Base-by-base conservation (phyloP, 192 early-diverging fungal species). In the Entomortierella chlamydospora region DNA sequence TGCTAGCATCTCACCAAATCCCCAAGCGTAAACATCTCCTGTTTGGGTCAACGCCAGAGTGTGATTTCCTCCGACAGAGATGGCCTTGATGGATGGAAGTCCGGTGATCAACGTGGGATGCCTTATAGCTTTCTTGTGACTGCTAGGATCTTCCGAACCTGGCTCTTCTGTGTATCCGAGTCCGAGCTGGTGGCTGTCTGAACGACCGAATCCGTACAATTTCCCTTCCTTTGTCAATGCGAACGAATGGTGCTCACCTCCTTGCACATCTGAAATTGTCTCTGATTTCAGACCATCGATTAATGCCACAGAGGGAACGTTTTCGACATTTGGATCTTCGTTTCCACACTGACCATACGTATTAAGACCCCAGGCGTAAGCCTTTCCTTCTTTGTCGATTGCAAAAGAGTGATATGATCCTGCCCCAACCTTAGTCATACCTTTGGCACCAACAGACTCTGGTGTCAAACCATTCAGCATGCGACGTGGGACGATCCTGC, bases 281-380 rank as follows among this genome's bases (percentile, higher is more conserved):
- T 83, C 73, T 7, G 72, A 65, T 5, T 82, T 53, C 9, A 91
- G 81, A 0, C 86, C 84, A 8, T 87, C 73, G 17, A 97, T 84
- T 1, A 56, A 65, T 10, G 87, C 82, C 6, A 93, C 92, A 42
- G 83, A 79, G 4, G 89, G 78, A 28, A 93, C 81, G 34, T 84
- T 58, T 68, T 83, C 83, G 2, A 84, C 82, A 22, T 71, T 62
- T 26, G 67, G 56, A 50, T 64, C 49, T 29, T 84, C 73, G 15
- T 72, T 47, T 56, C 95, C 95, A 62, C 95, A 91, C 83, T 99
- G 97, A 50, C 88, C 89, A 72, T 92, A 93, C 64, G 96, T 96
- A 81, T 99, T 99, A 55, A 96, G 84, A 20, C 97, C 97, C 90
- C 94, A 96, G 12, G 89, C 86, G 65, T 86, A 95, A 17, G 96